phyloP scores from a whole-genome alignment of 768 basidiomycete species.

The Boletus edulis region DNA sequence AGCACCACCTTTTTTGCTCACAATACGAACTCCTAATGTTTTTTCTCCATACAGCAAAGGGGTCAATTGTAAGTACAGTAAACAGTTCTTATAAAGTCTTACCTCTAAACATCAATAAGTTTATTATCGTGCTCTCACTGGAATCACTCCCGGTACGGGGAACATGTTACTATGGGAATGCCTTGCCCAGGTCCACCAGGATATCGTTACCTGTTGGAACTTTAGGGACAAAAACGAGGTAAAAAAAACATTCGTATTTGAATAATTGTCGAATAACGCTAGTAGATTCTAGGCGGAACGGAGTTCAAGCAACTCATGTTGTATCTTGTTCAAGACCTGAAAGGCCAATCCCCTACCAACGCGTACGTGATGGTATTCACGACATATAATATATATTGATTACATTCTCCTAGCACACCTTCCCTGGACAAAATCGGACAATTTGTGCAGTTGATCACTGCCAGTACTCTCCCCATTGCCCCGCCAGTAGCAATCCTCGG shows the following conservation, averaged over 20 bases:
- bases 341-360: neutral
- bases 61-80: neutral
- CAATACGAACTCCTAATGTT: neutral
- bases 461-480: neutral
- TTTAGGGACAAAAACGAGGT: slow-evolving; percentile 3
- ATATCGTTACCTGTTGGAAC: slow-evolving; percentile 8
- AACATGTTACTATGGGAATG: neutral
- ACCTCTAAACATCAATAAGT: neutral
- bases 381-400: neutral
- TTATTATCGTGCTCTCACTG: slow-evolving; percentile 1
- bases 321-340: slow-evolving; percentile 3
- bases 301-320: slow-evolving; percentile 3
- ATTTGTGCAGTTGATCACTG: slow-evolving; percentile 1
- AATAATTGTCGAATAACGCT: neutral
- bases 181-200: slow-evolving; percentile 2
- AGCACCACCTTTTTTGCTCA: neutral
- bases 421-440: neutral
- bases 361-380: neutral
- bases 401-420: neutral
- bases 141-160: neutral
- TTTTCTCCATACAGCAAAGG: slow-evolving; percentile 1
- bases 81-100: too few species aligned
- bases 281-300: slow-evolving; percentile 1
- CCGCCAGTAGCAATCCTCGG: slow-evolving; percentile 5
- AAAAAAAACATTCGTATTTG: neutral